Conservation (phyloP, 208 protist genomes). For the Porcisia deanei region DNA sequence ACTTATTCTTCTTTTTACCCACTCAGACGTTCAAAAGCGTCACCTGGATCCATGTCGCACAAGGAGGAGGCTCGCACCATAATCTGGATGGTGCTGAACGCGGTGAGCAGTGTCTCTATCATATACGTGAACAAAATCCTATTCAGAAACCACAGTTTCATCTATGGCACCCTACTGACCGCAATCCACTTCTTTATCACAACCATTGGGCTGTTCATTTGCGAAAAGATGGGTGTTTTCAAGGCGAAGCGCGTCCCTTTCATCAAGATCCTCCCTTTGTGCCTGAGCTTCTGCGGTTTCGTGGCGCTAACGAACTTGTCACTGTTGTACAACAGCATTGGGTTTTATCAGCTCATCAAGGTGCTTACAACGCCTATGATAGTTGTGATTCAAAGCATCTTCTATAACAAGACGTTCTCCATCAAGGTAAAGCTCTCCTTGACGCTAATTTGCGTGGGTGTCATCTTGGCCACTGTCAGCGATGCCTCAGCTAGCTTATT, state of each 20-base stretch:
- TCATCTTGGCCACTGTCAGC: slow-evolving; percentile 68
- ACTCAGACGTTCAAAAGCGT: background rate
- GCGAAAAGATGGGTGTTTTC: slow-evolving; percentile 50
- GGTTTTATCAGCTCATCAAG: slow-evolving; percentile 91
- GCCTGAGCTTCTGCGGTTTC: slow-evolving; percentile 85
- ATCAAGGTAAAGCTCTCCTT: slow-evolving; percentile 50
- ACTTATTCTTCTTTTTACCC: background rate
- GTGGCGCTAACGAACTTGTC: slow-evolving; percentile 89
- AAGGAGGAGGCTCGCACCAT: slow-evolving; percentile 14
- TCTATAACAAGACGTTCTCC: slow-evolving; percentile 56
- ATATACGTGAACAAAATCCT: slow-evolving; percentile 75
- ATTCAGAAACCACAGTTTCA: slow-evolving; percentile 59
- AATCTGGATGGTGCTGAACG: slow-evolving; percentile 64
- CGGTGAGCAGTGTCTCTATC: slow-evolving; percentile 54
- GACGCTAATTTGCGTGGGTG: slow-evolving; percentile 61
- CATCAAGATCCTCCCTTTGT: slow-evolving; percentile 65
- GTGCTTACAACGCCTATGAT: slow-evolving; percentile 76
- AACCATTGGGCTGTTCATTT: slow-evolving; percentile 50
- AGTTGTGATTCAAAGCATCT: slow-evolving; percentile 67
- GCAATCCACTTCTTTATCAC: slow-evolving; percentile 75
- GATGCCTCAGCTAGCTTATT: slow-evolving; percentile 69
- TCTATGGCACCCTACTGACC: slow-evolving; percentile 59
- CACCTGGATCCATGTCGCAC: background rate
- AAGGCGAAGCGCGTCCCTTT: slow-evolving; percentile 50
- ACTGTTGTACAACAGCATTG: slow-evolving; percentile 86